phyloP scores from a whole-genome alignment of 345 rosid genomes.

The Tarenaya hassleriana region DNA sequence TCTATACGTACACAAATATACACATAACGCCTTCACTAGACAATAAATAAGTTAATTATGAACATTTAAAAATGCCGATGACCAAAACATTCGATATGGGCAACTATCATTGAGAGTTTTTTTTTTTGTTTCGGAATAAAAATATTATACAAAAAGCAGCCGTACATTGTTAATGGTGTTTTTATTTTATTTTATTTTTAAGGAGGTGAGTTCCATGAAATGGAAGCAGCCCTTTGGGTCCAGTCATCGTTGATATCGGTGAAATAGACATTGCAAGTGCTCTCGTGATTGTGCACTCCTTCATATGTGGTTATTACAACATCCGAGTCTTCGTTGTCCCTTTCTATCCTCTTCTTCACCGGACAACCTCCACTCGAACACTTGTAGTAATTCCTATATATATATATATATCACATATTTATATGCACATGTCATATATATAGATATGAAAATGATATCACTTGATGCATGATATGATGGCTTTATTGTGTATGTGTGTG shows the following conservation, averaged over 20 bases:
- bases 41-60: no score
- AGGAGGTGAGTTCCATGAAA: neutral
- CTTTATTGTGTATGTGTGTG: neutral
- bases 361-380: constrained; percentile 64
- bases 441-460: neutral
- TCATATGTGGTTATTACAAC: constrained; percentile 82
- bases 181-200: neutral
- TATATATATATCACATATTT: neutral
- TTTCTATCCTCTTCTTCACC: constrained; percentile 86
- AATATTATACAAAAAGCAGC: neutral
- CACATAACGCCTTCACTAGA: no score
- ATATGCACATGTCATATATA: neutral
- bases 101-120: no score
- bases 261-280: constrained; percentile 37
- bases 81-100: no score
- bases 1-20: no score
- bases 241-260: constrained; percentile 28
- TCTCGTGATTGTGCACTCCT: constrained; percentile 70
- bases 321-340: constrained; percentile 51
- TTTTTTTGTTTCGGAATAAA: no score
- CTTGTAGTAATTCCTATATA: constrained; percentile 65
- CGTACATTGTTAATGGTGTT: neutral
- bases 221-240: constrained; percentile 26
- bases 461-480: no score
- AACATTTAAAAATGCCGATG: no score